Conservation (phyloP, 768 basidiomycete genomes). For the Calocybe gangraenosa region DNA sequence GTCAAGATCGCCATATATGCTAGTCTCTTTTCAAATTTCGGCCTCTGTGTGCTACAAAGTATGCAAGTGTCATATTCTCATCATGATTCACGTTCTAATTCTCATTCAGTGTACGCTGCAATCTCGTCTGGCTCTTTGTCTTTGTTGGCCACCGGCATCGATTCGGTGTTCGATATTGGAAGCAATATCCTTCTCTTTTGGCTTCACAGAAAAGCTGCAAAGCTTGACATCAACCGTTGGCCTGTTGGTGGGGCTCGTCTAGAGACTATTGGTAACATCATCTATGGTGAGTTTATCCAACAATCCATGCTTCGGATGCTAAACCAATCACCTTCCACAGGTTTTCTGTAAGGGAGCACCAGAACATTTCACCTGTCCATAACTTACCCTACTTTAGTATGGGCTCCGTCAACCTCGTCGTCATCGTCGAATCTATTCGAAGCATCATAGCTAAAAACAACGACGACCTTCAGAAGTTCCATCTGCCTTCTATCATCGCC, state of each 20-base stretch:
- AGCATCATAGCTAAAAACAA: slow-evolving; percentile 56
- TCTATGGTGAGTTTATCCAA: slow-evolving; percentile 56
- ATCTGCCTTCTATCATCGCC: slow-evolving; percentile 78
- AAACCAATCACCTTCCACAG: slow-evolving; percentile 24
- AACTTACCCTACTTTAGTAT: slow-evolving; percentile 46
- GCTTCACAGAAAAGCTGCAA: slow-evolving; percentile 69
- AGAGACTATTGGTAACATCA: slow-evolving; percentile 85
- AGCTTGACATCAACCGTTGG: slow-evolving; percentile 82
- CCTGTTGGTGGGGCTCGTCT: slow-evolving; percentile 88
- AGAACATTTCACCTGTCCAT: not conserved
- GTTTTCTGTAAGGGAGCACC: slow-evolving; percentile 36
- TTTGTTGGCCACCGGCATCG: slow-evolving; percentile 85
- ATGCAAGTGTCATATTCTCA: slow-evolving; percentile 15
- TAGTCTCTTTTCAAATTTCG: slow-evolving; percentile 74
- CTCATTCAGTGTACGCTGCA: slow-evolving; percentile 79
- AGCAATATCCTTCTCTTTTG: slow-evolving; percentile 80
- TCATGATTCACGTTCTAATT: too few relatives aligned
- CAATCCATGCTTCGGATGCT: not conserved
- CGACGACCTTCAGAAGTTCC: slow-evolving; percentile 56
- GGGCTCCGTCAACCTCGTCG: slow-evolving; percentile 86
- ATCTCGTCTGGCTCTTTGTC: slow-evolving; percentile 80
- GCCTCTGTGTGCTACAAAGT: slow-evolving; percentile 72
- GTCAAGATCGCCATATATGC: slow-evolving; percentile 87
- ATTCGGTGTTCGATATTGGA: slow-evolving; percentile 81
- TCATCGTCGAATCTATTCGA: slow-evolving; percentile 83